Percentiles rank a stretch among this genome's conserved stretches.
Evolutionary conservation across 176 grass and related monocot species (phyloP).

Genomic region (Aegilops sharonensis): DNA sequence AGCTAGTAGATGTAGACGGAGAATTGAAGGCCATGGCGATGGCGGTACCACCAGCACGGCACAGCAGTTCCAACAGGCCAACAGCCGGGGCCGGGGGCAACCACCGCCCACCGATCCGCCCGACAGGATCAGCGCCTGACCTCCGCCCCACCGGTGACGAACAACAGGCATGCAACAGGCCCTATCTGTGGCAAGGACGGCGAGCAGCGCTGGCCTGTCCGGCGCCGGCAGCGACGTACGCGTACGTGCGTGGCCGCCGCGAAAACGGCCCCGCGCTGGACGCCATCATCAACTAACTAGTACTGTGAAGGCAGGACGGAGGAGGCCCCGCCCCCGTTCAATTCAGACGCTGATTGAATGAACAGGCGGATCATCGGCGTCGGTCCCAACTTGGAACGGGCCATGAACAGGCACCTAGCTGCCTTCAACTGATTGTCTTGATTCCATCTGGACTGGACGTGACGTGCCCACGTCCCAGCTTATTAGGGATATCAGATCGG

Average conservation of each 20-base stretch:
- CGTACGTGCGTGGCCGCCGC: neutral
- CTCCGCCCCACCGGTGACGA: neutral
- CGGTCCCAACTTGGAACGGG: neutral
- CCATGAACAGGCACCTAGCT: too few species aligned
- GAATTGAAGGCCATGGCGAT: neutral
- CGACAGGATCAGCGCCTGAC: neutral
- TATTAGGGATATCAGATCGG: too few species aligned
- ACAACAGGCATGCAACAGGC: too few species aligned
- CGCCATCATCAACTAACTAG: neutral
- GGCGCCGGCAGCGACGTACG: neutral
- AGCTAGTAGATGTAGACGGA: neutral
- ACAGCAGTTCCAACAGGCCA: neutral
- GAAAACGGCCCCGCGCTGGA: conserved; percentile 21
- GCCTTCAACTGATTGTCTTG: neutral
- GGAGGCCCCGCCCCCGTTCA: too few species aligned
- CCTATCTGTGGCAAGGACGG: too few species aligned
- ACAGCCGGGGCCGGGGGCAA: neutral
- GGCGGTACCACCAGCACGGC: neutral
- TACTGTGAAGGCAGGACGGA: neutral
- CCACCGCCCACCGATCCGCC: neutral
- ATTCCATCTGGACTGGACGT: neutral
- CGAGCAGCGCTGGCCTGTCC: neutral
- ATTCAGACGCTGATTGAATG: neutral
- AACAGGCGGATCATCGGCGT: neutral
- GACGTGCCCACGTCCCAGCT: neutral